Evolutionary conservation across 768 basidiomycete species (phyloP).

Genomic region (Phylloporus scabripes): DNA sequence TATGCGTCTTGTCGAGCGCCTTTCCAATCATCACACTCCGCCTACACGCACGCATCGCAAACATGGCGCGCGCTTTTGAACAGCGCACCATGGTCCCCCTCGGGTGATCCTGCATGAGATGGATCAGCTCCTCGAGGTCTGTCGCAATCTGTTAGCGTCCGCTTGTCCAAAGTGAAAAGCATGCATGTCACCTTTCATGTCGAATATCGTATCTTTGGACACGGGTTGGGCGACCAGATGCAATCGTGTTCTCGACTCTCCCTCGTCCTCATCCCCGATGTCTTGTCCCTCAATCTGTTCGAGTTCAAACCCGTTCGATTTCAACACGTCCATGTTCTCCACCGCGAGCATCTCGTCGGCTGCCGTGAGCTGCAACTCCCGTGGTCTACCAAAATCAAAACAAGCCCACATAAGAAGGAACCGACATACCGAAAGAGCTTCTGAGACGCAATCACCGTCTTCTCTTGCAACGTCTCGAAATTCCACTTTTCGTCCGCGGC

Average conservation of each 20-base stretch:
- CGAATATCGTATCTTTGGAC: slow-evolving; percentile 88
- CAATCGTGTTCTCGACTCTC: slow-evolving; percentile 53
- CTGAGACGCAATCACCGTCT: slow-evolving; percentile 87
- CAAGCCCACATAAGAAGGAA: slow-evolving; percentile 1
- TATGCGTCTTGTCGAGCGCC: slow-evolving; percentile 69
- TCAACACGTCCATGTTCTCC: slow-evolving; percentile 79
- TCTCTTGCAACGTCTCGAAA: slow-evolving; percentile 89
- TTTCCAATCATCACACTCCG: slow-evolving; percentile 97
- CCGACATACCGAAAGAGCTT: slow-evolving; percentile 64
- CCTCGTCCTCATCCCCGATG: not conserved
- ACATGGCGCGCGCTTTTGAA: slow-evolving; percentile 91
- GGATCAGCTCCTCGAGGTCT: slow-evolving; percentile 93
- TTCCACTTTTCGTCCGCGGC: slow-evolving; percentile 99
- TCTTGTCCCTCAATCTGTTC: slow-evolving; percentile 51
- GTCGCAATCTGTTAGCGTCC: slow-evolving; percentile 1
- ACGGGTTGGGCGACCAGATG: slow-evolving; percentile 79
- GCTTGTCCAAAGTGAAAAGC: not conserved
- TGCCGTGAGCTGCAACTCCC: slow-evolving; percentile 75
- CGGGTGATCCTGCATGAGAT: slow-evolving; percentile 75
- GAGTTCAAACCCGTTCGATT: slow-evolving; percentile 87
- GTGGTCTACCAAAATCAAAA: slow-evolving; percentile 49
- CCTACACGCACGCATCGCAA: slow-evolving; percentile 92
- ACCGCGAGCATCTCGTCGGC: slow-evolving; percentile 67
- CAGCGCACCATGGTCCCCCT: slow-evolving; percentile 83
- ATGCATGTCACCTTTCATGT: slow-evolving; percentile 66